Conservation (phyloP, 163 green algal species). For the Prototheca wickerhamii region DNA sequence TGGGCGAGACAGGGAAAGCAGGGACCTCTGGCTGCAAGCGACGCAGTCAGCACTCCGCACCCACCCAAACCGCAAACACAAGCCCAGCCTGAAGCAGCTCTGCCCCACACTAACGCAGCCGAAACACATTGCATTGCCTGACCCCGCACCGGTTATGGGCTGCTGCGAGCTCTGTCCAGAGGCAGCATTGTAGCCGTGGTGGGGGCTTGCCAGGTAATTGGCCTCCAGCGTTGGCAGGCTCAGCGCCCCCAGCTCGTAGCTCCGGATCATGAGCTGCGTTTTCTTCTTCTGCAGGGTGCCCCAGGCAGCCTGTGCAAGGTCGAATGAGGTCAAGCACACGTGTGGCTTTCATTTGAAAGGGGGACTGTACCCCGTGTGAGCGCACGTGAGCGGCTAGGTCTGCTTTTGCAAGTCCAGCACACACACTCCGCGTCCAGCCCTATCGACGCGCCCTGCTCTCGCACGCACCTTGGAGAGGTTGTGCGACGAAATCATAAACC, state of each 20-base stretch:
- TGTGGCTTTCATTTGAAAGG: not conserved
- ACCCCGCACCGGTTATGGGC: not conserved
- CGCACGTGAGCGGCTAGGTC: not conserved
- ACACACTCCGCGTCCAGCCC: not conserved
- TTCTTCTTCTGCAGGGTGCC: conserved; percentile 20
- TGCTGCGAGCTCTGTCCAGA: not conserved
- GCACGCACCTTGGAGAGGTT: conserved; percentile 57
- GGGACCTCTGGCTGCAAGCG: no score
- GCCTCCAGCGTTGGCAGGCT: conserved; percentile 24
- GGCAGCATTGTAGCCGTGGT: conserved; percentile 1
- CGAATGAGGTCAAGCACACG: not conserved
- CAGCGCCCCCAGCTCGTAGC: conserved; percentile 40
- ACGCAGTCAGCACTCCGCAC: no score
- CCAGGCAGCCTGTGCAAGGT: conserved; percentile 4
- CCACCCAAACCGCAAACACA: no score
- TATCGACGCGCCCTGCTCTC: not conserved
- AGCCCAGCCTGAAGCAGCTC: no score
- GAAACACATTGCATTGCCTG: no score
- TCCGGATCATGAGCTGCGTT: conserved; percentile 27
- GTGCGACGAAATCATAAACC: conserved; percentile 42
- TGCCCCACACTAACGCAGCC: no score
- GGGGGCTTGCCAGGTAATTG: conserved; percentile 10
- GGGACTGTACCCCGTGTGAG: no score
- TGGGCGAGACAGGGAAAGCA: no score
- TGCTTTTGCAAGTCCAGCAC: not conserved